Base-by-base conservation (phyloP, 169 alveolate species). In the Theileria equi region DNA sequence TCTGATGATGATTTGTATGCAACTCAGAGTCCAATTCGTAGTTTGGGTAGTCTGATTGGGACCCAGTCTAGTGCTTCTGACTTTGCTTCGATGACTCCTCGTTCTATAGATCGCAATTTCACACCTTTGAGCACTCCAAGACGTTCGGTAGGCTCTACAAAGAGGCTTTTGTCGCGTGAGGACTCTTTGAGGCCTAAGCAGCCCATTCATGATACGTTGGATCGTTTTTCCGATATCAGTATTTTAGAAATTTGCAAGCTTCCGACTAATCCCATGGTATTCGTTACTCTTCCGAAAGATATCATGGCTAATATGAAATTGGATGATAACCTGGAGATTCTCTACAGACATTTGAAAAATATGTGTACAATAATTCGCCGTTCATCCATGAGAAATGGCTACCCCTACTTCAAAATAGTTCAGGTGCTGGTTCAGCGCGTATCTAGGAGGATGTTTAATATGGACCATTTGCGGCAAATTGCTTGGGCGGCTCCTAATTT, bases 401-500 rank as follows among this genome's bases (percentile, higher is more conserved):
- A 50, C 17, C 74, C 82, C 6, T 71, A 71, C 66, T 71, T 71
- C 59, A 48, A 63, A 54, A 61, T 71, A 31, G 72, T 71, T 0
- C 61, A 63, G 38, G 54, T 63, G 57, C 45, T 59, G 64, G 74
- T 71, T 29, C 82, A 71, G 31, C 73, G 82, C 21, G 41, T 71
- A 54, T 29, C 82, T 11, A 62, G 82, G 60, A 71, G 44, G 50
- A 31, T 38, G 38, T 71, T 71, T 41, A 71, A 58, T 17, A n/a
- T 71, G 55, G 82, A 71, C 7, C 68, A 71, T 3, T 50, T 71
- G 10, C 48, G 65, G 43, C 72, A 71, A 25, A 60, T 71, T 36
- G 76, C 69, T 7, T 71, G 82, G 82, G 29, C 62, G 10, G 82
- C 82, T 17, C 82, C 82, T 28, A 71, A 71, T 53, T 49, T 71